Base-by-base conservation (phyloP, 306 rosid genomes). In the Castanospermum australe region DNA sequence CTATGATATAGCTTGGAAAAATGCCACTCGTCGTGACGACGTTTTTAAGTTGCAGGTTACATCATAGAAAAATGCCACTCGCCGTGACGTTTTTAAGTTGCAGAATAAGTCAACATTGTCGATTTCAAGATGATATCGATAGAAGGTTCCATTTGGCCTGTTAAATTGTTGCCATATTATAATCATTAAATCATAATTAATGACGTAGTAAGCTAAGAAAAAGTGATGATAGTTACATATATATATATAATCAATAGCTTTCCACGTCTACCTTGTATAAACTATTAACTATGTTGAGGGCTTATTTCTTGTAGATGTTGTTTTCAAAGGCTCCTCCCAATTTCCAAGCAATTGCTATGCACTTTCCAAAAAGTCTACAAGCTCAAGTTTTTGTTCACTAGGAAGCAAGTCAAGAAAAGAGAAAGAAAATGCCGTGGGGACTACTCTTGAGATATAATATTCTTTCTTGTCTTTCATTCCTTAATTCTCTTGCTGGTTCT, bases 311-410 rank as follows among this genome's bases (percentile, higher is more conserved):
- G 54, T 66, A 9, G 33, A 30, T 2, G 20, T 6, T 67, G 55
- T 12, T 67, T 67, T 44, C 67, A 18, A 15, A 15, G 54, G 73
- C 78, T 21, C 28, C 47, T 11, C 10, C 24, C 51, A 82, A 84
- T 54, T 85, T 81, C 88, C 47, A 10, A 52, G 84, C 77, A 84
- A 11, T 84, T 85, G 77, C 85, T 10, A 14, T 59, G 84, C 87
- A 87, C 54, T 76, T 73, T 51, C 83, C 72, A 20, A 9, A 59
- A 8, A 57, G 77, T 67, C 66, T 57, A 48, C 18, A 24, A 18
- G 54, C 28, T 17, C 60, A 73, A 73, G 54, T 67, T 76, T 36
- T n/a, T 71, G 79, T 75, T 74, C 57, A 39, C 78, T 59, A 67
- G 80, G 52, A 65, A 73, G 74, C 75, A 82, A 82, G 25, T 39